These are phyloP conservation scores for Trichothecium sympodiale DNA, from an alignment of 2,329 filamentous ascomycete species.

Conservation along the genomic window DNA sequence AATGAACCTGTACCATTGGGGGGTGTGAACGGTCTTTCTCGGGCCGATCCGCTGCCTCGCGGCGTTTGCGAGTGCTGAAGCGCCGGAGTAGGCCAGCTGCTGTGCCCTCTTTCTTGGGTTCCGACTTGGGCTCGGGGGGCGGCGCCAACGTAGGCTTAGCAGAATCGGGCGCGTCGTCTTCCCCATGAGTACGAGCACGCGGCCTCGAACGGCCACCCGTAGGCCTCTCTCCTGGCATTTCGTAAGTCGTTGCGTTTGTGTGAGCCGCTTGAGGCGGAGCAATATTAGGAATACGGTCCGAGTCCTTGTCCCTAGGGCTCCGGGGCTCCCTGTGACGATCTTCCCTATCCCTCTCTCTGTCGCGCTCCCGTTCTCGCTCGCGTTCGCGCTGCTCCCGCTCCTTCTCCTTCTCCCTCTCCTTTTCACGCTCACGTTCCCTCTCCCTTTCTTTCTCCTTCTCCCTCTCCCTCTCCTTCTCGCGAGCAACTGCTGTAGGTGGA, in stretches of 20 bases:
- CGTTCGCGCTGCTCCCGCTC: slow-evolving; percentile 13
- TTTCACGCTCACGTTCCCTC: slow-evolving; percentile 4
- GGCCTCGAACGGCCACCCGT: slow-evolving; percentile 76
- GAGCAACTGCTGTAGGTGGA: slow-evolving; percentile 33
- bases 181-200: slow-evolving; percentile 83
- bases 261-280: slow-evolving; percentile 75
- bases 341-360: slow-evolving; percentile 13
- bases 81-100: slow-evolving; percentile 75
- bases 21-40: slow-evolving; percentile 59
- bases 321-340: slow-evolving; percentile 9
- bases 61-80: slow-evolving; percentile 71
- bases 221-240: slow-evolving; percentile 80
- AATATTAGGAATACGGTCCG: slow-evolving; percentile 56
- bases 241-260: slow-evolving; percentile 75
- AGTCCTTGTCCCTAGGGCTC: slow-evolving; percentile 19
- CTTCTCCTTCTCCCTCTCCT: slow-evolving; percentile 11
- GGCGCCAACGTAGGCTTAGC: slow-evolving; percentile 15
- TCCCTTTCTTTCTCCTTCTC: slow-evolving; percentile 10
- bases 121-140: slow-evolving; percentile 44
- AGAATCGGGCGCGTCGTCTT: slow-evolving; percentile 72
- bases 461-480: slow-evolving; percentile 19
- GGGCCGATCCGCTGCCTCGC: slow-evolving; percentile 53
- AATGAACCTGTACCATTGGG: slow-evolving; percentile 66
- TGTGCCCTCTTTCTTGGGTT: slow-evolving; percentile 75
- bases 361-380: slow-evolving; percentile 9